These are phyloP conservation scores for Euphorbia pulcherrima DNA, from an alignment of 345 rosid genomes.

Conservation along the genomic window DNA sequence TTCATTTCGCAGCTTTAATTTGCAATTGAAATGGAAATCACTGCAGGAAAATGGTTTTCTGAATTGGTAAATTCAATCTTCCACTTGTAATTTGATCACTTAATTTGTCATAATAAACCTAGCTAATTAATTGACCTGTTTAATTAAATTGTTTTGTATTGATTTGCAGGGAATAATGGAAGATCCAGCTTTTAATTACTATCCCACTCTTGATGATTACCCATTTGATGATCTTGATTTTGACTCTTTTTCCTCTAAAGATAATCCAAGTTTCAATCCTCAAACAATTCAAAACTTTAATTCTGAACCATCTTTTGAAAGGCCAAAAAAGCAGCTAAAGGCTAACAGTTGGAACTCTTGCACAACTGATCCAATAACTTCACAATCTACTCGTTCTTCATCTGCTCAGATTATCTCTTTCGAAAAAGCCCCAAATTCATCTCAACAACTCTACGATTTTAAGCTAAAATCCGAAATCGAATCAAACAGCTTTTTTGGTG, in stretches of 20 bases:
- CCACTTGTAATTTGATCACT: neutral
- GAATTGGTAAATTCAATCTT: conserved; percentile 24
- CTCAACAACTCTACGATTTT: conserved; percentile 17
- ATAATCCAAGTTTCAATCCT: conserved; percentile 14
- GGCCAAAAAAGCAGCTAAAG: conserved; percentile 37
- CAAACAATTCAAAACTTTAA: conserved; percentile 11
- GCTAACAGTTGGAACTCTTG: conserved; percentile 32
- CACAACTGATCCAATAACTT: conserved; percentile 15
- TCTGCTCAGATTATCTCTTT: conserved; percentile 47
- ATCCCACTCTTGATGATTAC: conserved; percentile 28
- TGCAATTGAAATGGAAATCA: conserved; percentile 25
- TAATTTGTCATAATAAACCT: too few relatives aligned
- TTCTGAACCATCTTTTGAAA: conserved; percentile 7
- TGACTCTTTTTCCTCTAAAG: conserved; percentile 22
- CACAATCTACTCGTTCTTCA: conserved; percentile 27
- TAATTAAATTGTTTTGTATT: neutral
- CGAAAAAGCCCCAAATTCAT: conserved; percentile 24
- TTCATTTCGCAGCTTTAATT: neutral
- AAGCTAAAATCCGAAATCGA: conserved; percentile 22
- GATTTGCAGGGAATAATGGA: conserved; percentile 27
- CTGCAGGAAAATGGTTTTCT: conserved; percentile 33
- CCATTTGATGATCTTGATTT: conserved; percentile 28
- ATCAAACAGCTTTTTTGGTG: conserved; percentile 5
- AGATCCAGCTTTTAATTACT: conserved; percentile 23
- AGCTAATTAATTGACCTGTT: neutral